These are phyloP conservation scores for Hypomyces rosellus DNA, from an alignment of 2,329 filamentous ascomycete species.

Conservation along the genomic window DNA sequence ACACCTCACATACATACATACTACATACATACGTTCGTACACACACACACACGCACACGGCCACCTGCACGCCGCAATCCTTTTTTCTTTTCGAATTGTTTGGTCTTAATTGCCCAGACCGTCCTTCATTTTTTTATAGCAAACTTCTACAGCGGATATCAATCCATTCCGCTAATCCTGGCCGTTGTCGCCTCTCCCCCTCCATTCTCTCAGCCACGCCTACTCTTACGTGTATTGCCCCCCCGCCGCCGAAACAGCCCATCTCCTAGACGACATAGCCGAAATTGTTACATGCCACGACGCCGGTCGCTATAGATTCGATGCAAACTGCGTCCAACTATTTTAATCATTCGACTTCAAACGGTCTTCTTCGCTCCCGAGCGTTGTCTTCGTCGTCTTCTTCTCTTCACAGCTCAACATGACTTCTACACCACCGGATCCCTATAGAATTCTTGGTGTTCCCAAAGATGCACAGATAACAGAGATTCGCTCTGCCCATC, in stretches of 20 bases:
- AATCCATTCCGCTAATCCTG: constrained; percentile 1
- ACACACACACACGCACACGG: too few species aligned
- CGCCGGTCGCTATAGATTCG: constrained; percentile 6
- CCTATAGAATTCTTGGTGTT: constrained; percentile 72
- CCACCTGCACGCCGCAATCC: too few species aligned
- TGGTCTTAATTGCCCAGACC: constrained; percentile 4
- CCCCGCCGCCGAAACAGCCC: not conserved
- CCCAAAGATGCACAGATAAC: constrained; percentile 61
- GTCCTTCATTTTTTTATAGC: constrained; percentile 6
- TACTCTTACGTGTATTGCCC: not conserved
- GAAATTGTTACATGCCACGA: not conserved
- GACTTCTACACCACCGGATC: constrained; percentile 57
- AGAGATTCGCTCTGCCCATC: constrained; percentile 72
- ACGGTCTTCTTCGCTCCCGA: constrained; percentile 6
- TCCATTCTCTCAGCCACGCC: not conserved
- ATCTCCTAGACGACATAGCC: not conserved
- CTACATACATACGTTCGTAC: too few species aligned
- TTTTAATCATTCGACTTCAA: constrained; percentile 2
- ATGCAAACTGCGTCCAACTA: constrained; percentile 6
- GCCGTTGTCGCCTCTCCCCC: not conserved
- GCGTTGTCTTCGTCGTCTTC: not conserved
- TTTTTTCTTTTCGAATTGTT: constrained; percentile 1
- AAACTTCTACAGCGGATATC: constrained; percentile 5
- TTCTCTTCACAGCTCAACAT: constrained; percentile 27
- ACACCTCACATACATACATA: too few species aligned